Evolutionary conservation across 1,139 yeast species (phyloP).

Genomic region (Saccharomyces pastorianus): DNA sequence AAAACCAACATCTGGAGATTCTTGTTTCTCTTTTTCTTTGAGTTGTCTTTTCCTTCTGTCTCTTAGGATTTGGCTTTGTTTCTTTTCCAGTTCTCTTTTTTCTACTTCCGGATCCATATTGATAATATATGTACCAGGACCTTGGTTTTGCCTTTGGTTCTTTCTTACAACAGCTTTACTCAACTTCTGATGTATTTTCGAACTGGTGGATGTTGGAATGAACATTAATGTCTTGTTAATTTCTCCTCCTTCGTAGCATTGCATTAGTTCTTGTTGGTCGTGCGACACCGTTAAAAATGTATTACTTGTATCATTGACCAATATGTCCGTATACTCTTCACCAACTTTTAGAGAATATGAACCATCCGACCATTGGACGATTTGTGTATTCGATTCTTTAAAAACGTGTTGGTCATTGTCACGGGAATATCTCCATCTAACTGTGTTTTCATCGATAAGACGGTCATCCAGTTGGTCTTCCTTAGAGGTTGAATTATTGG

Average conservation of each 20-base stretch:
- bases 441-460: constrained; percentile 67
- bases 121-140: constrained; percentile 65
- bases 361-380: constrained; percentile 93
- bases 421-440: constrained; percentile 85
- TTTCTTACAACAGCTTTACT: constrained; percentile 69
- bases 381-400: constrained; percentile 83
- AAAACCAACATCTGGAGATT: constrained; percentile 28
- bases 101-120: constrained; percentile 81
- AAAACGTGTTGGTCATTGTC: constrained; percentile 53
- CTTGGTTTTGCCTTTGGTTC: constrained; percentile 43
- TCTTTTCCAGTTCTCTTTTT: constrained; percentile 73
- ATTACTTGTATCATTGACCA: constrained; percentile 58
- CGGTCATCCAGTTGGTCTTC: constrained; percentile 46
- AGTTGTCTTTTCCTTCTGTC: constrained; percentile 59
- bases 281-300: constrained; percentile 66
- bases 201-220: constrained; percentile 80
- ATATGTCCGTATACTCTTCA: constrained; percentile 74
- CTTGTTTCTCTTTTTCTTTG: constrained; percentile 47
- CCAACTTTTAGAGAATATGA: constrained; percentile 79
- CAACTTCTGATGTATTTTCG: constrained; percentile 71
- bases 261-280: constrained; percentile 64
- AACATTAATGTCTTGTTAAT: constrained; percentile 55
- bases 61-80: constrained; percentile 61
- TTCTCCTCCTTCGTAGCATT: constrained; percentile 38
- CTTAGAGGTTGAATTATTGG: constrained; percentile 26